Percentiles rank a stretch among this genome's conserved stretches.
These are phyloP conservation scores for Paramecium octaurelia DNA, from an alignment of 73 alveolate genomes.

Conservation along the genomic window DNA sequence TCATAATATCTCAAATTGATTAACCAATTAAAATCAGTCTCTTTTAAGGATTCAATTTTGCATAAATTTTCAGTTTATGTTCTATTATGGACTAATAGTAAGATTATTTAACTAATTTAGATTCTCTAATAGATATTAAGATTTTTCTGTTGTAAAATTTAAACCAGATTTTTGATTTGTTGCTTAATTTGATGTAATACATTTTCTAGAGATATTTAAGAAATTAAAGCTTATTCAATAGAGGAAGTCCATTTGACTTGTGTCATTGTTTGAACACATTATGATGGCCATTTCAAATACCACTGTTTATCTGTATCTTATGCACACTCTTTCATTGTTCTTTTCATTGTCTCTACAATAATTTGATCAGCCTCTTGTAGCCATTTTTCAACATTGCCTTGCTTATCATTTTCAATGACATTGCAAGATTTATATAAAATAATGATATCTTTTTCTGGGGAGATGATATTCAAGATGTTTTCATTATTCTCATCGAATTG, in stretches of 20 bases:
- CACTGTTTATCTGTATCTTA: conserved; percentile 66
- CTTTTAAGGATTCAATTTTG: neutral
- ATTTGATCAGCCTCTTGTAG: conserved; percentile 84
- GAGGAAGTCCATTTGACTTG: conserved; percentile 83
- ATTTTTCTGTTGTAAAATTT: neutral
- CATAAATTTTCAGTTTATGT: conserved; percentile 53
- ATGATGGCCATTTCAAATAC: conserved; percentile 94
- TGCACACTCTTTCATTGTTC: conserved; percentile 55
- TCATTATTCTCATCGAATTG: conserved; percentile 79
- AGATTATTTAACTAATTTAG: conserved; percentile 36
- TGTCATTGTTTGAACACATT: conserved; percentile 89
- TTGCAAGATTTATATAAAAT: conserved; percentile 75
- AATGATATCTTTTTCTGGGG: conserved; percentile 91
- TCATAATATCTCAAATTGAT: conserved; percentile 98
- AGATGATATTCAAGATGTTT: conserved; percentile 77
- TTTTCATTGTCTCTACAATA: conserved; percentile 84
- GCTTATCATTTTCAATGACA: conserved; percentile 83
- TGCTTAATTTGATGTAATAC: conserved; percentile 2
- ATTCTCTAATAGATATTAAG: neutral
- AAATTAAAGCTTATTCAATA: conserved; percentile 84
- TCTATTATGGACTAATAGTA: conserved; percentile 70
- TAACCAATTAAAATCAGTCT: conserved; percentile 97
- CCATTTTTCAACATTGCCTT: conserved; percentile 97
- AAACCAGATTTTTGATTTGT: conserved; percentile 13
- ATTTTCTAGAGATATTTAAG: conserved; percentile 44